phyloP scores from a whole-genome alignment of 208 protist species.

The Vickermania spadyakhi region DNA sequence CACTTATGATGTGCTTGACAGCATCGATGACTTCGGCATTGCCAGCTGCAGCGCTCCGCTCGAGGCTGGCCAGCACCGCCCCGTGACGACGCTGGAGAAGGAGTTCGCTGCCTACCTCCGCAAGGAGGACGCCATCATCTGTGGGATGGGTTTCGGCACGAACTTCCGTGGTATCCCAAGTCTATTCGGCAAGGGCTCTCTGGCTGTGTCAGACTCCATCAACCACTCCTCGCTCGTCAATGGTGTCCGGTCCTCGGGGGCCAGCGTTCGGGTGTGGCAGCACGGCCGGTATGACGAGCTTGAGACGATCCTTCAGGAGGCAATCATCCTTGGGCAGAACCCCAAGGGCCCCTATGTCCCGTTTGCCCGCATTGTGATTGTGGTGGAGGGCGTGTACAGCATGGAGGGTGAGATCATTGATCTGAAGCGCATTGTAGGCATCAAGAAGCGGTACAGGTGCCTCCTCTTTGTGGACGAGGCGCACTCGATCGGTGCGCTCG shows the following conservation, averaged over 20 bases:
- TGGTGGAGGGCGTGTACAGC: slow-evolving; percentile 97
- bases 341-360: slow-evolving; percentile 63
- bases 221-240: slow-evolving; percentile 98
- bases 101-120: slow-evolving; percentile 89
- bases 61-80: slow-evolving; percentile 51
- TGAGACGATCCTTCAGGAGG: slow-evolving; percentile 81
- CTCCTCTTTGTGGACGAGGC: slow-evolving; percentile 98
- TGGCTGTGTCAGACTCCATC: slow-evolving; percentile 91
- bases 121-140: slow-evolving; percentile 94
- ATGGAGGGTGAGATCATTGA: slow-evolving; percentile 98
- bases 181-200: slow-evolving; percentile 93
- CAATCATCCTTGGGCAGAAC: slow-evolving; percentile 85
- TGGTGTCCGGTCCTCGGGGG: slow-evolving; percentile 86
- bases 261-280: slow-evolving; percentile 88
- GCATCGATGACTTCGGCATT: slow-evolving; percentile 72
- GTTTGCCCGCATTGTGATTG: slow-evolving; percentile 86
- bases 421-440: slow-evolving; percentile 89
- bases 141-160: slow-evolving; percentile 90
- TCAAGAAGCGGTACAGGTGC: slow-evolving; percentile 95
- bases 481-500: slow-evolving; percentile 97
- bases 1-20: slow-evolving; percentile 69
- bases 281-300: slow-evolving; percentile 93
- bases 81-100: slow-evolving; percentile 77
- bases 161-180: slow-evolving; percentile 83
- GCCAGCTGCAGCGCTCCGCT: slow-evolving; percentile 50